These are phyloP conservation scores for Saccharomycopsis hybrid DNA, from an alignment of 1,139 yeast genomes.

Conservation along the genomic window DNA sequence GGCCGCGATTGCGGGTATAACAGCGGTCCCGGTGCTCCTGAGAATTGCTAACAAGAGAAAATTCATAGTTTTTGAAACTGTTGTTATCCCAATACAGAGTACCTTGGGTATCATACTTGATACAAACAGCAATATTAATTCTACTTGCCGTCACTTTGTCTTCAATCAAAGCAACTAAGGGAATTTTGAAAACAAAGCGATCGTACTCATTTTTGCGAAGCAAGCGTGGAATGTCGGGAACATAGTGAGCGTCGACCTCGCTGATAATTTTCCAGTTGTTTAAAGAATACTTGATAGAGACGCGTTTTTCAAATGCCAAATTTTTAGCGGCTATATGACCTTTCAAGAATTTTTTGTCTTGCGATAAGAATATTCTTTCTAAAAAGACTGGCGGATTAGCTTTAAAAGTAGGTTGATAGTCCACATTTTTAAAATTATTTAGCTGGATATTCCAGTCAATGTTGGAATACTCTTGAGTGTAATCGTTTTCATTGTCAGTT, in stretches of 20 bases:
- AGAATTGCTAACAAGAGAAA: conserved; percentile 25
- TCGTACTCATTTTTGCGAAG: conserved; percentile 48
- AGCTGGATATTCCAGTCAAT: conserved; percentile 43
- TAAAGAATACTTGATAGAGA: conserved; percentile 57
- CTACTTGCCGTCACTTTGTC: conserved; percentile 29
- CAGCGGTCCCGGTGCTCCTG: too few species aligned
- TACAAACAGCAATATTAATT: conserved; percentile 43
- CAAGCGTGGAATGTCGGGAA: conserved; percentile 52
- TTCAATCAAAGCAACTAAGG: conserved; percentile 29
- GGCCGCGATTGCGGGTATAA: too few species aligned
- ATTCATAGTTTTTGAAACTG: conserved; percentile 47
- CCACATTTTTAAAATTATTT: conserved; percentile 38
- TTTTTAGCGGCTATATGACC: conserved; percentile 76
- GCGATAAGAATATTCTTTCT: conserved; percentile 56
- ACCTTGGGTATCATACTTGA: conserved; percentile 45
- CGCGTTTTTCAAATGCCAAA: conserved; percentile 54
- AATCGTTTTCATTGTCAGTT: conserved; percentile 27
- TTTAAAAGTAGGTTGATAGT: conserved; percentile 31
- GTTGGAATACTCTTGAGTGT: conserved; percentile 22
- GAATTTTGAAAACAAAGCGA: conserved; percentile 50
- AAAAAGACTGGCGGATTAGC: conserved; percentile 46
- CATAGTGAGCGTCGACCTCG: conserved; percentile 60
- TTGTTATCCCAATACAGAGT: conserved; percentile 80
- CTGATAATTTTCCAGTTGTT: conserved; percentile 71
- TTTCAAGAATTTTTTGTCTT: conserved; percentile 48